Percentiles rank a stretch among this genome's conserved stretches.
These are phyloP conservation scores for Fusarium pininemorale DNA, from an alignment of 2,329 filamentous ascomycete species.

Conservation along the genomic window DNA sequence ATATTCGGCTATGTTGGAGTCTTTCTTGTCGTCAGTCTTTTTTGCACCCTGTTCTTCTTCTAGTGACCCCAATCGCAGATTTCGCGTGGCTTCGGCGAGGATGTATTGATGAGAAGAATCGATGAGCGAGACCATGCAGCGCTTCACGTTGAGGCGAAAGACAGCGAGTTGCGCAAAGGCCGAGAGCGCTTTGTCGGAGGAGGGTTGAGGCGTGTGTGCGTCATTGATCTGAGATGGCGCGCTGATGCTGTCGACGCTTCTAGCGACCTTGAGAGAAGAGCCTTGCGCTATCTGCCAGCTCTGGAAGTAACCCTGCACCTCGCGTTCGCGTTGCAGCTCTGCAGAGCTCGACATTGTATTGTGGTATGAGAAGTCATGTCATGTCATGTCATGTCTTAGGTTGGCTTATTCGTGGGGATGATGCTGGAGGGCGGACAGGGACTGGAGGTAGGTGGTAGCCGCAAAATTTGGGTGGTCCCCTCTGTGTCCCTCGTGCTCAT, in stretches of 20 bases:
- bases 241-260: slow-evolving; percentile 45
- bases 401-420: background rate
- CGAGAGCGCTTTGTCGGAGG: slow-evolving; percentile 52
- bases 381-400: background rate
- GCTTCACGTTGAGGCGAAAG: slow-evolving; percentile 57
- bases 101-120: slow-evolving; percentile 58
- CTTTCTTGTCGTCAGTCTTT: background rate
- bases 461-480: slow-evolving; percentile 8
- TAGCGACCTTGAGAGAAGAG: slow-evolving; percentile 45
- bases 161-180: slow-evolving; percentile 61
- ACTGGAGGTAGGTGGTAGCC: background rate
- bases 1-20: background rate
- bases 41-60: slow-evolving; percentile 15
- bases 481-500: background rate
- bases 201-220: slow-evolving; percentile 45
- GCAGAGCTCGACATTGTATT: slow-evolving; percentile 38
- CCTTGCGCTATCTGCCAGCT: slow-evolving; percentile 47
- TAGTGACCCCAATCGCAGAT: slow-evolving; percentile 50
- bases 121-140: slow-evolving; percentile 60
- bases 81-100: slow-evolving; percentile 61
- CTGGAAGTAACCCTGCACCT: slow-evolving; percentile 46
- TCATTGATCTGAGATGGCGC: slow-evolving; percentile 39
- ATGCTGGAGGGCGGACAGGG: background rate
- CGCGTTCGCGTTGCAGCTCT: slow-evolving; percentile 45
- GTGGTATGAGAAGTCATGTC: slow-evolving; percentile 5